Conservation (phyloP, 208 protist species). For the Acanthamoeba comandoni region DNA sequence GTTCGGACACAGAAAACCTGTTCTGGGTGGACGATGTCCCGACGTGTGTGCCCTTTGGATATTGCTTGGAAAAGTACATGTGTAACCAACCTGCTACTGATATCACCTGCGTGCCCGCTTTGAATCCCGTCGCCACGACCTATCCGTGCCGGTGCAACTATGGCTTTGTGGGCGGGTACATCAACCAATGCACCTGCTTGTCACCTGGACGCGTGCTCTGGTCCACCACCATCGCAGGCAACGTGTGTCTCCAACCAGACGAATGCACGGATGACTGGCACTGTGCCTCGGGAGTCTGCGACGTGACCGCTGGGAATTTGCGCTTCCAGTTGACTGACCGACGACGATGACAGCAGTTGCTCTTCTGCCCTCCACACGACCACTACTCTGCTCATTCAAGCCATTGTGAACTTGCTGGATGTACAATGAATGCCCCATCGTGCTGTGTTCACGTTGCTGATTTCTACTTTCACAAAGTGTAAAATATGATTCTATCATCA, state of each 20-base stretch:
- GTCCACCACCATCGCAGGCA: neutral
- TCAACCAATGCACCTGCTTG: neutral
- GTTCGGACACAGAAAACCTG: neutral
- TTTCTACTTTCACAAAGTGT: too few species aligned
- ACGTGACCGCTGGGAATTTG: too few species aligned
- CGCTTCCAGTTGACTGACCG: too few species aligned
- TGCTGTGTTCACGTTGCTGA: too few species aligned
- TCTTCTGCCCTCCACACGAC: too few species aligned
- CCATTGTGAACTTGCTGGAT: too few species aligned
- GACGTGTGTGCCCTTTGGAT: neutral
- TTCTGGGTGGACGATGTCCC: neutral
- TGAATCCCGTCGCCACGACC: neutral
- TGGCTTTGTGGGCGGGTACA: constrained; percentile 16
- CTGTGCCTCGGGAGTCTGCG: too few species aligned
- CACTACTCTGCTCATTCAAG: too few species aligned
- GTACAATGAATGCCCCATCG: too few species aligned
- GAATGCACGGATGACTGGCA: constrained; percentile 23
- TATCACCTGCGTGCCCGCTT: neutral
- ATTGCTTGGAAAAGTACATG: neutral
- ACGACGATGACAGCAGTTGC: too few species aligned
- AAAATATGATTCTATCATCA: too few species aligned
- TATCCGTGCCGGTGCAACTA: constrained; percentile 10
- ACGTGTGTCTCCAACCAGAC: neutral
- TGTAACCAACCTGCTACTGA: neutral
- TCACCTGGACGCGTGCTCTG: neutral